A percentile compares a stretch with the other conserved stretches of the same genome.
Evolutionary conservation across 1,284 basidiomycete genomes (phyloP).

Genomic region (Hortiboletus rubellus): DNA sequence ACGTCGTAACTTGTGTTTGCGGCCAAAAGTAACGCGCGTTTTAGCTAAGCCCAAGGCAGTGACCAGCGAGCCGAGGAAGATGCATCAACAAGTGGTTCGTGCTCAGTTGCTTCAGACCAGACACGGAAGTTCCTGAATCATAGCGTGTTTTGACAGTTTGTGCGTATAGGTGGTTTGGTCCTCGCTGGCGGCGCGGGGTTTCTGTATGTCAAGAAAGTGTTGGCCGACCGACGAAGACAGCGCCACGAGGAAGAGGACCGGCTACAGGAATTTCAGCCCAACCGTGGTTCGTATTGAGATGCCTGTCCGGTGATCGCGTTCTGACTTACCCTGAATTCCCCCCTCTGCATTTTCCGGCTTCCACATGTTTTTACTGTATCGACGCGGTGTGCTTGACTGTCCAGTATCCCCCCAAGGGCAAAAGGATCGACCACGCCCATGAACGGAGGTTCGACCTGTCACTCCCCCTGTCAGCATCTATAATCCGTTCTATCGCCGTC

Average conservation of each 20-base stretch:
- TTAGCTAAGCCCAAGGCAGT: neutral
- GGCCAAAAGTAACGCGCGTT: neutral
- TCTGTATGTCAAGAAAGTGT: conserved; percentile 33
- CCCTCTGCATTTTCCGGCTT: neutral
- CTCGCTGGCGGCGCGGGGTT: conserved; percentile 31
- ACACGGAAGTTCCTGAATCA: neutral
- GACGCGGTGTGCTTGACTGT: neutral
- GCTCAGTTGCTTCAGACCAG: neutral
- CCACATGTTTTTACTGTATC: neutral
- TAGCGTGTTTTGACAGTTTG: conserved; percentile 14
- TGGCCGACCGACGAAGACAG: conserved; percentile 29
- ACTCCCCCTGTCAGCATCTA: neutral
- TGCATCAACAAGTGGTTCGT: conserved; percentile 26
- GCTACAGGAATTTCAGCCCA: neutral
- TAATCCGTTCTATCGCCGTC: neutral
- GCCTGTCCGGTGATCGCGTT: neutral
- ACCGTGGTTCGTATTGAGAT: neutral
- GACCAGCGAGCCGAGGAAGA: neutral
- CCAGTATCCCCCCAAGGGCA: conserved; percentile 8
- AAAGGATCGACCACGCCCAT: conserved; percentile 6
- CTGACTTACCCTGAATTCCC: conserved; percentile 10
- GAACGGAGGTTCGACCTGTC: conserved; percentile 1
- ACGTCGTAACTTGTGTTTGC: neutral
- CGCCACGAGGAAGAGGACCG: conserved; percentile 21
- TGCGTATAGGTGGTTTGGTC: conserved; percentile 29